These are phyloP conservation scores for Apiospora arundinis DNA, from an alignment of 2,329 filamentous ascomycete genomes.

Conservation along the genomic window DNA sequence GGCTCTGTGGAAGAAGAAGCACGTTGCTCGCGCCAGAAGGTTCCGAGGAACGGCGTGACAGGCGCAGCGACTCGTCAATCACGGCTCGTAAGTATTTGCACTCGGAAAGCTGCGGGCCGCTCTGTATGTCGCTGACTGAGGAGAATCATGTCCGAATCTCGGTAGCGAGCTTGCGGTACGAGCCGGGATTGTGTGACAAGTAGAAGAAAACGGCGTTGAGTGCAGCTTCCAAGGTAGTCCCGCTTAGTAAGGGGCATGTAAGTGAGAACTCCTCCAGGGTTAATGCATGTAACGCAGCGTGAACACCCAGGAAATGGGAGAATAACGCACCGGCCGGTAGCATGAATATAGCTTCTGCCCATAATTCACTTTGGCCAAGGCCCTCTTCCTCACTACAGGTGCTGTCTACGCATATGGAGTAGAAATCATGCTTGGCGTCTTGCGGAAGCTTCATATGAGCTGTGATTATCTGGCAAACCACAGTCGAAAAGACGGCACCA, in stretches of 20 bases:
- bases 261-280: background rate
- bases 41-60: slow-evolving; percentile 23
- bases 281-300: no score
- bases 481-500: no score
- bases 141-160: background rate
- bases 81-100: slow-evolving; percentile 27
- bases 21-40: slow-evolving; percentile 22
- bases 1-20: background rate
- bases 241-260: background rate
- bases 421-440: no score
- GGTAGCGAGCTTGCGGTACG: background rate
- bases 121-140: slow-evolving; percentile 15
- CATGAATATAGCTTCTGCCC: background rate
- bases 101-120: slow-evolving; percentile 18
- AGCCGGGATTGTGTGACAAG: background rate
- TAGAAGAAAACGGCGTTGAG: background rate
- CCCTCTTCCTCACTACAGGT: no score
- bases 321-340: background rate
- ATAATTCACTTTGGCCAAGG: background rate
- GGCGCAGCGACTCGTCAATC: slow-evolving; percentile 24
- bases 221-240: background rate
- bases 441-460: no score
- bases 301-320: background rate
- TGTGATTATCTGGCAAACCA: no score
- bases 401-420: no score